Conservation (phyloP, 495 filamentous ascomycete genomes). For the Penicillium salamii region DNA sequence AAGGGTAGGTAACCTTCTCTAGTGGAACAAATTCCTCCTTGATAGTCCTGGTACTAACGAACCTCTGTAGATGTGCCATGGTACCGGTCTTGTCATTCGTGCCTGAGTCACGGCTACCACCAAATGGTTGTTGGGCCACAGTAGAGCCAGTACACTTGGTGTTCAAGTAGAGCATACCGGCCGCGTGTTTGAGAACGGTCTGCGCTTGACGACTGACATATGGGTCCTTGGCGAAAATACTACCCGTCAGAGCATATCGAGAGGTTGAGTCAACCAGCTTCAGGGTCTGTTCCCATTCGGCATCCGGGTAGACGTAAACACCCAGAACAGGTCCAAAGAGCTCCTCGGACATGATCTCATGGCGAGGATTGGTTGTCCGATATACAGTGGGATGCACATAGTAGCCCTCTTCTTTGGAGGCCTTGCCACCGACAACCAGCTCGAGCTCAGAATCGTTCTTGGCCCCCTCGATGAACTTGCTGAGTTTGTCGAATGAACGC, state of each 20-base stretch:
- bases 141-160: slow-evolving; percentile 80
- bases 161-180: slow-evolving; percentile 81
- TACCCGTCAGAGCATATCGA: slow-evolving; percentile 71
- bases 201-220: slow-evolving; percentile 63
- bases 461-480: slow-evolving; percentile 58
- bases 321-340: slow-evolving; percentile 73
- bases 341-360: slow-evolving; percentile 66
- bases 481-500: slow-evolving; percentile 64
- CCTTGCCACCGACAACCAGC: slow-evolving; percentile 64
- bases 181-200: slow-evolving; percentile 64
- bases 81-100: slow-evolving; percentile 82
- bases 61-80: slow-evolving; percentile 60
- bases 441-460: slow-evolving; percentile 61
- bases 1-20: slow-evolving; percentile 63
- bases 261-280: slow-evolving; percentile 55
- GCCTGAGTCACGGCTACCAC: slow-evolving; percentile 69
- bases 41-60: slow-evolving; percentile 69
- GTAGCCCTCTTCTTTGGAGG: slow-evolving; percentile 63
- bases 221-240: slow-evolving; percentile 69
- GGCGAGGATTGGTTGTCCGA: slow-evolving; percentile 54
- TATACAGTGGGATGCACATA: slow-evolving; percentile 74
- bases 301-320: slow-evolving; percentile 69
- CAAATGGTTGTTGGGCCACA: slow-evolving; percentile 81
- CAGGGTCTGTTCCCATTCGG: slow-evolving; percentile 51
- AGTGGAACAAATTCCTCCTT: slow-evolving; percentile 72